phyloP scores from a whole-genome alignment of 768 basidiomycete genomes.

The Thelephora ganbajun region DNA sequence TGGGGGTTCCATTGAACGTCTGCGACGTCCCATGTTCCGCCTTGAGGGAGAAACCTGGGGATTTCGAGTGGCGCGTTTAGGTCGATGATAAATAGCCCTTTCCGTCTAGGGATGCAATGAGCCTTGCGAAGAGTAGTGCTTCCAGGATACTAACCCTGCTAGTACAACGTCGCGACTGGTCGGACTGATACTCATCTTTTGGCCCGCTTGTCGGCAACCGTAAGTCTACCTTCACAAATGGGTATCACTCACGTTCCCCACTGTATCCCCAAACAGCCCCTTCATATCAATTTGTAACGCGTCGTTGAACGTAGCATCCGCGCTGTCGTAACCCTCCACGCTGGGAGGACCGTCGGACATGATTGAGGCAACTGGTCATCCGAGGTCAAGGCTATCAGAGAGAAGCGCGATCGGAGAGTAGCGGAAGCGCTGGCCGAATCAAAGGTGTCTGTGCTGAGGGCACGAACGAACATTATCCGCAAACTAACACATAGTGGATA shows the following conservation, averaged over 20 bases:
- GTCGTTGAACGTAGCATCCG: background rate
- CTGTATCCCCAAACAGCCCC: slow-evolving; percentile 64
- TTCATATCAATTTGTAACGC: slow-evolving; percentile 65
- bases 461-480: too few species aligned
- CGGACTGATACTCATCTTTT: slow-evolving; percentile 85
- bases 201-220: background rate
- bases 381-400: too few species aligned
- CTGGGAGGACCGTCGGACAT: background rate
- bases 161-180: slow-evolving; percentile 79
- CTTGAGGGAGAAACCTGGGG: slow-evolving; percentile 91
- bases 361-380: background rate
- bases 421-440: too few species aligned
- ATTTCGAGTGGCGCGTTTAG: slow-evolving; percentile 75
- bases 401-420: too few species aligned
- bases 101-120: slow-evolving; percentile 32
- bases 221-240: too few species aligned
- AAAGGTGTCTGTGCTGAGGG: too few species aligned
- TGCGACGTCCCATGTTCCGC: slow-evolving; percentile 91
- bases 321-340: background rate
- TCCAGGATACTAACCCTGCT: slow-evolving; percentile 48
- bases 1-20: slow-evolving; percentile 93
- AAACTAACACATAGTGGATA: too few species aligned
- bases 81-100: slow-evolving; percentile 92
- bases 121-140: background rate
- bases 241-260: slow-evolving; percentile 53